Percentiles rank a stretch among this genome's conserved stretches.
phyloP scores from a whole-genome alignment of 2,329 filamentous ascomycete genomes.

The Arthrobotrys conoides region DNA sequence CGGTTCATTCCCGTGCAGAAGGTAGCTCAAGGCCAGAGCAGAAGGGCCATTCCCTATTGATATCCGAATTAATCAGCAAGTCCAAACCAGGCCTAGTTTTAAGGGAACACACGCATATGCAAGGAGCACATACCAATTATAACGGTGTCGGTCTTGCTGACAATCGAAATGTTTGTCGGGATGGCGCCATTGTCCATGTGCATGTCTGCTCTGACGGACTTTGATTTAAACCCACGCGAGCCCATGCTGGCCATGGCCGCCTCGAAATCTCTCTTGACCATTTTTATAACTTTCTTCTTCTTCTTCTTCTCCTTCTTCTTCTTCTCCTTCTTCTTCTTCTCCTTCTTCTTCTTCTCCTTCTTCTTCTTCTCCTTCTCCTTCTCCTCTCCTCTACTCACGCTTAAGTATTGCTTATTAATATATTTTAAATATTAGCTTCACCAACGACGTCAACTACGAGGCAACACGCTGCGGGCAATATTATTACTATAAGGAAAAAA shows the following conservation, averaged over 20 bases:
- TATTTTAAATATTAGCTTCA: background rate
- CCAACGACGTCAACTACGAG: slow-evolving; percentile 8
- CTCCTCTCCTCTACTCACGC: no score
- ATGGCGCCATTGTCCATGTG: slow-evolving; percentile 63
- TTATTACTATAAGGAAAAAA: no score
- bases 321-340: no score
- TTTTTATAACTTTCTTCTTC: background rate
- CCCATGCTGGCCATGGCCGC: slow-evolving; percentile 33
- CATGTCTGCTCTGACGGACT: slow-evolving; percentile 49
- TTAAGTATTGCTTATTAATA: no score
- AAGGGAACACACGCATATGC: no score
- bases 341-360: no score
- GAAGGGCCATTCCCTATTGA: slow-evolving; percentile 74
- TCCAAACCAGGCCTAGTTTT: no score
- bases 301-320: no score
- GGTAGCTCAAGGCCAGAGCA: slow-evolving; percentile 75
- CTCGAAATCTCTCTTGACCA: slow-evolving; percentile 48
- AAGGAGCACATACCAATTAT: slow-evolving; percentile 67
- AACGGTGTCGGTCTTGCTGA: slow-evolving; percentile 66
- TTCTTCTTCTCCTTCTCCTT: no score
- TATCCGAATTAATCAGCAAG: slow-evolving; percentile 33
- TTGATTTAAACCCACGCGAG: slow-evolving; percentile 55
- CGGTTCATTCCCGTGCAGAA: slow-evolving; percentile 75
- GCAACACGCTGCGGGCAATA: slow-evolving; percentile 3
- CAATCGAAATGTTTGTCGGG: slow-evolving; percentile 57